Evolutionary conservation across 2,329 filamentous ascomycete genomes (phyloP).

Genomic region (Fusarium cyanostomum): DNA sequence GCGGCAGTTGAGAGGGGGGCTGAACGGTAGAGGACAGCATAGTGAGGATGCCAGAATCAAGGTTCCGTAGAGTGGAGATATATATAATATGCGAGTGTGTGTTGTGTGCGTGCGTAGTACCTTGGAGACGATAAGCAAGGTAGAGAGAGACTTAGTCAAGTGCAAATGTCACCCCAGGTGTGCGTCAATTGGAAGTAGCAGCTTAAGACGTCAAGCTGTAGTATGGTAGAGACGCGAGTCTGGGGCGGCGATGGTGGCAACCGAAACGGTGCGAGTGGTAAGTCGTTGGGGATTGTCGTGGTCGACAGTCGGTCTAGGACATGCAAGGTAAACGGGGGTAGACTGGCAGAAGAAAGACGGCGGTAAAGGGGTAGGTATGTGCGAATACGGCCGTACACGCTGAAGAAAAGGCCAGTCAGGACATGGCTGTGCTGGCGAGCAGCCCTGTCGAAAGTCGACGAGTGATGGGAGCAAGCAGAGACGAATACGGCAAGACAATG

Average conservation of each 20-base stretch:
- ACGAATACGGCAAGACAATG: constrained; percentile 8
- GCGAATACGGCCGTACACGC: constrained; percentile 18
- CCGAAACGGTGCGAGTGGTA: constrained; percentile 28
- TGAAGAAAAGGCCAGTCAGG: constrained; percentile 18
- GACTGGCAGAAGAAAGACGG: constrained; percentile 21
- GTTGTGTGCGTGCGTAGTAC: constrained; percentile 23
- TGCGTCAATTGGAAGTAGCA: constrained; percentile 35
- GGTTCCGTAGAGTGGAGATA: constrained; percentile 26
- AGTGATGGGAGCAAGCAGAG: not conserved
- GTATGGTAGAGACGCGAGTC: constrained; percentile 28
- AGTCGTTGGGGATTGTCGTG: constrained; percentile 33
- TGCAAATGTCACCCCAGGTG: constrained; percentile 30
- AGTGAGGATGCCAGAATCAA: constrained; percentile 11
- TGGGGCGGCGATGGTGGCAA: constrained; percentile 32
- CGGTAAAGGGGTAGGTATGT: constrained; percentile 23
- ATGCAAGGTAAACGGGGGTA: constrained; percentile 28
- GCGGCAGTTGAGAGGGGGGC: constrained; percentile 28
- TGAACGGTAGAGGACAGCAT: constrained; percentile 33
- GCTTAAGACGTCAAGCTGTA: constrained; percentile 33
- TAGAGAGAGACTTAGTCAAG: constrained; percentile 25
- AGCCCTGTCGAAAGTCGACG: constrained; percentile 10
- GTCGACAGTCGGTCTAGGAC: constrained; percentile 35
- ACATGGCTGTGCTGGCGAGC: constrained; percentile 27
- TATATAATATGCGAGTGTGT: constrained; percentile 28
- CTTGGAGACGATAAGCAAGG: constrained; percentile 16